Evolutionary conservation across 139 green algal species (phyloP).

Genomic region (Tetraselmis chui): DNA sequence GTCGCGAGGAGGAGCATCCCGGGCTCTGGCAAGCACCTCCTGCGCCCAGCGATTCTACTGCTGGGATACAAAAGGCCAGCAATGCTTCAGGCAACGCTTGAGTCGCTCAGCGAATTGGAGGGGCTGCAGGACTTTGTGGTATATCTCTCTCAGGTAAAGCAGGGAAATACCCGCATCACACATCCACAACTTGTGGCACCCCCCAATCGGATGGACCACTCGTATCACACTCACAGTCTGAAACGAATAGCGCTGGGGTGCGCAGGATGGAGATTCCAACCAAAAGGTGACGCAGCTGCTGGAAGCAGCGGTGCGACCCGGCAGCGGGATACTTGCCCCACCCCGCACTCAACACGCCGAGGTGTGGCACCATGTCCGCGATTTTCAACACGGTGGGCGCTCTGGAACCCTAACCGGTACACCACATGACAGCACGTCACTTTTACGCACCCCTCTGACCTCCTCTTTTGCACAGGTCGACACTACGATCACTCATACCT

Average conservation of each 20-base stretch:
- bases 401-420: not conserved
- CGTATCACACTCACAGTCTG: too few species aligned
- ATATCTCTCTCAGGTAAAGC: constrained; percentile 35
- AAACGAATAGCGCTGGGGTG: too few species aligned
- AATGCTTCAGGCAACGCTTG: constrained; percentile 24
- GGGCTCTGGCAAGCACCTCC: not conserved
- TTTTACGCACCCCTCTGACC: not conserved
- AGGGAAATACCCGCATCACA: not conserved
- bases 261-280: not conserved
- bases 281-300: not conserved
- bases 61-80: not conserved
- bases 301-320: not conserved
- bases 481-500: constrained; percentile 25
- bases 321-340: not conserved
- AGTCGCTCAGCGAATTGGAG: constrained; percentile 15
- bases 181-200: not conserved
- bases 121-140: constrained; percentile 24
- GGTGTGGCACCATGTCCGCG: not conserved
- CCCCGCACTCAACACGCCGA: not conserved
- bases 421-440: not conserved
- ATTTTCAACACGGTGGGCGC: constrained; percentile 1
- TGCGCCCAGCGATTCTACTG: not conserved
- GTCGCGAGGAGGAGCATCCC: not conserved
- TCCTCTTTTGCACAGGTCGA: constrained; percentile 16
- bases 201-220: too few species aligned